Conservation (phyloP, 208 protist genomes). For the Trypanosoma boissoni region DNA sequence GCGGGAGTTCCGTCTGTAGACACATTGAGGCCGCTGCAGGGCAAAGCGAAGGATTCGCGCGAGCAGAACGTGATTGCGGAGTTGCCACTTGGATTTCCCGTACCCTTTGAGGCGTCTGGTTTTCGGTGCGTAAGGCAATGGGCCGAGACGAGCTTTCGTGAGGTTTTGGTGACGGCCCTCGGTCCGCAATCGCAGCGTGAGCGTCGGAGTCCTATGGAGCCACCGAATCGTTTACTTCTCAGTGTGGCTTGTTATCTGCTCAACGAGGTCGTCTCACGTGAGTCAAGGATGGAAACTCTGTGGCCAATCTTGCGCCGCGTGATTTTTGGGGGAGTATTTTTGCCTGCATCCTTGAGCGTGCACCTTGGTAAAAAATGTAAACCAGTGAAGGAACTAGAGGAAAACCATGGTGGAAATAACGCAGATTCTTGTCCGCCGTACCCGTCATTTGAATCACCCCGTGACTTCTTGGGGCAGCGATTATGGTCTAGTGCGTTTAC, state of each 20-base stretch:
- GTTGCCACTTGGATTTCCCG: conserved; percentile 45
- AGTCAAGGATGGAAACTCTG: conserved; percentile 36
- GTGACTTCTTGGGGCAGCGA: conserved; percentile 48
- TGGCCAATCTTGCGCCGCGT: conserved; percentile 53
- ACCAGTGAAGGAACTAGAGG: too few relatives aligned
- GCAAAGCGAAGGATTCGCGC: background rate
- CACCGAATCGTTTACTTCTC: conserved; percentile 54
- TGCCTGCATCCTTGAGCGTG: conserved; percentile 18
- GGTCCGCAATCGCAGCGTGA: conserved; percentile 43
- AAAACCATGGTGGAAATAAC: background rate
- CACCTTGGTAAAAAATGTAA: too few relatives aligned
- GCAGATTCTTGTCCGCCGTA: background rate
- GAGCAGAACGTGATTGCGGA: background rate
- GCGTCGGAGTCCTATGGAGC: conserved; percentile 16
- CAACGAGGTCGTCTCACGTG: conserved; percentile 62
- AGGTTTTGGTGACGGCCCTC: conserved; percentile 59
- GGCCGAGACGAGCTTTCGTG: conserved; percentile 65
- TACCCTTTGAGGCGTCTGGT: conserved; percentile 52
- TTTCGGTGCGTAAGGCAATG: conserved; percentile 67
- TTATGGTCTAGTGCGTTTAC: conserved; percentile 67
- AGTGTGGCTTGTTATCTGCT: conserved; percentile 71
- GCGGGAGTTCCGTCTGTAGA: background rate
- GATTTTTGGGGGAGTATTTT: conserved; percentile 77
- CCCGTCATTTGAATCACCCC: conserved; percentile 19
- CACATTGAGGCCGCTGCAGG: background rate